Percentiles rank a stretch among this genome's conserved stretches.
Conservation (phyloP, 805 yeast genomes). For the Zygosaccharomyces siamensis region DNA sequence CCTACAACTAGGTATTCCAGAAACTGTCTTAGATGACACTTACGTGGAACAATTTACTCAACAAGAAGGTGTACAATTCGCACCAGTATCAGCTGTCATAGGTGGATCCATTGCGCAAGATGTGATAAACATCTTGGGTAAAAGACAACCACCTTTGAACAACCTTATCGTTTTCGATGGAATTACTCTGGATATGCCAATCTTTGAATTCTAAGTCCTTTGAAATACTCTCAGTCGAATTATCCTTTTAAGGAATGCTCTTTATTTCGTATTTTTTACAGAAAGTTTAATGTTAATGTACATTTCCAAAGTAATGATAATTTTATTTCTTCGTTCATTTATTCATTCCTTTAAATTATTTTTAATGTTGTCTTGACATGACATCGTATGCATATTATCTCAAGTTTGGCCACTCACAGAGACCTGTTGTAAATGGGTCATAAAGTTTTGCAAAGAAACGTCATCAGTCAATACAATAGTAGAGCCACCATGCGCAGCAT, state of each 20-base stretch:
- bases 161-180: slow-evolving; percentile 79
- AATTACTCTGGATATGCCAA: slow-evolving; percentile 65
- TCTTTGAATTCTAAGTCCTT: slow-evolving; percentile 42
- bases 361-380: background rate
- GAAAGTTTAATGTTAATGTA: background rate
- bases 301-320: slow-evolving; percentile 3
- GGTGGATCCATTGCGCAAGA: slow-evolving; percentile 93
- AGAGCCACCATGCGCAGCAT: slow-evolving; percentile 44
- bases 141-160: slow-evolving; percentile 74
- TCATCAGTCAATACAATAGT: slow-evolving; percentile 95
- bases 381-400: slow-evolving; percentile 4
- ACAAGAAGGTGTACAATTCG: slow-evolving; percentile 59
- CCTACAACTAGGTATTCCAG: slow-evolving; percentile 43
- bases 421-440: slow-evolving; percentile 88
- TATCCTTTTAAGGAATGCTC: background rate
- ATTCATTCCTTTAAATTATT: slow-evolving; percentile 1
- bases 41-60: slow-evolving; percentile 39
- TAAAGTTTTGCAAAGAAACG: slow-evolving; percentile 89
- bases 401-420: slow-evolving; percentile 55
- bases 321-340: background rate
- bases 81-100: slow-evolving; percentile 79
- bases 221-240: background rate
- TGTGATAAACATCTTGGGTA: slow-evolving; percentile 73
- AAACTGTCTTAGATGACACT: slow-evolving; percentile 38
- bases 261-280: background rate